Percentiles rank a stretch among this genome's conserved stretches.
Conservation (phyloP, 176 grass and related monocot genomes). For the Luzula sylvatica region DNA sequence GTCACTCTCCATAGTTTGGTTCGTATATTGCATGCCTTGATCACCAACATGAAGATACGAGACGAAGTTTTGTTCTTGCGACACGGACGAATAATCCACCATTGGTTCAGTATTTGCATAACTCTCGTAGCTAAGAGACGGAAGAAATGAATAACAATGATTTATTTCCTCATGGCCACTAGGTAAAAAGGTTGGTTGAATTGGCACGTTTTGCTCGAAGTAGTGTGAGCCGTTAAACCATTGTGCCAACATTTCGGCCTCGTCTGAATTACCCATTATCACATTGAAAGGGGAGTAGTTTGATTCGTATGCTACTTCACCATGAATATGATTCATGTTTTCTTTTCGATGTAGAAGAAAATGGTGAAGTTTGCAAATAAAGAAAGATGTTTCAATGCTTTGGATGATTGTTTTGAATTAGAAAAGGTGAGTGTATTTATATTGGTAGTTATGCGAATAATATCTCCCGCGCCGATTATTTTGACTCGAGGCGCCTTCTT, state of each 20-base stretch:
- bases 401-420: conserved; percentile 8
- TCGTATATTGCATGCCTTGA: conserved; percentile 15
- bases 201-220: conserved; percentile 36
- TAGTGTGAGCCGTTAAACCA: conserved; percentile 48
- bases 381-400: conserved; percentile 11
- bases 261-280: conserved; percentile 16
- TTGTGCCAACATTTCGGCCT: conserved; percentile 39
- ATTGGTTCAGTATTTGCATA: conserved; percentile 25
- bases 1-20: conserved; percentile 13
- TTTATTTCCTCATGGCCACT: conserved; percentile 35
- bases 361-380: background rate
- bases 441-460: background rate
- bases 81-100: conserved; percentile 4
- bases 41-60: conserved; percentile 23
- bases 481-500: conserved; percentile 24
- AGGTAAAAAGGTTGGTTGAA: conserved; percentile 39
- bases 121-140: conserved; percentile 28
- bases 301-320: conserved; percentile 10
- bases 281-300: conserved; percentile 19
- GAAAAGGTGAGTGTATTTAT: conserved; percentile 7
- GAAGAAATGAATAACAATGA: conserved; percentile 34
- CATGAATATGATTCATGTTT: conserved; percentile 37
- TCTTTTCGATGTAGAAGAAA: conserved; percentile 3
- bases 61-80: conserved; percentile 19
- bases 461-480: conserved; percentile 7